These are phyloP conservation scores for Xylaria arbuscula DNA, from an alignment of 2,329 filamentous ascomycete species.

Conservation along the genomic window DNA sequence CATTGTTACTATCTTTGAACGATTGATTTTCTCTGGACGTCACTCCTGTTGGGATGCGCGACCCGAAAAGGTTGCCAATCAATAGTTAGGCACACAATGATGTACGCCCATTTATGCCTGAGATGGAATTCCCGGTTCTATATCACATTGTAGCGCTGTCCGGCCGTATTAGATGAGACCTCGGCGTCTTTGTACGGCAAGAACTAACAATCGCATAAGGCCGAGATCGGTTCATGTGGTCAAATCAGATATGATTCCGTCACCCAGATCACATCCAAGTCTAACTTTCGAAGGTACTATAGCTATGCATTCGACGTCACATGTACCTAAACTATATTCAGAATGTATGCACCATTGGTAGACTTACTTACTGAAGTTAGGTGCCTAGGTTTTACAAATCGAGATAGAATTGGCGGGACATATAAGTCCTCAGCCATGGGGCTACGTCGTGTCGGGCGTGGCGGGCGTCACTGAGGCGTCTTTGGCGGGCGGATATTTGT, in stretches of 20 bases:
- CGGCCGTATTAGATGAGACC: not conserved
- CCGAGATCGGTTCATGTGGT: not conserved
- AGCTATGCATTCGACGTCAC: not conserved
- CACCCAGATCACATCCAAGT: not conserved
- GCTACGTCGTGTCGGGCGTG: not conserved
- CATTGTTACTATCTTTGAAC: not conserved
- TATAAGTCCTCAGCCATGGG: not conserved
- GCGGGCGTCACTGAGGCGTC: not conserved
- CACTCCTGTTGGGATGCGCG: not conserved
- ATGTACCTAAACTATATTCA: not conserved
- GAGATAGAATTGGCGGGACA: not conserved
- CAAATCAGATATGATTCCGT: not conserved
- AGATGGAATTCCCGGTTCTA: not conserved
- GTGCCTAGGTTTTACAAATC: too few species aligned
- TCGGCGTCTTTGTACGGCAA: not conserved
- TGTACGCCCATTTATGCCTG: not conserved
- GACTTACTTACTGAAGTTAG: too few species aligned
- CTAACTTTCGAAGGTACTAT: too few species aligned
- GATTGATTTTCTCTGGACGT: not conserved
- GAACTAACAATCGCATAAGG: not conserved
- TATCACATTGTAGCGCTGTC: not conserved
- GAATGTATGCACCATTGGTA: not conserved
- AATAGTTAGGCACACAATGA: not conserved
- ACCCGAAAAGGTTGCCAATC: not conserved
- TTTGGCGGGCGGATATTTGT: not conserved